phyloP scores from a whole-genome alignment of 2,329 filamentous ascomycete species.

The Zasmidium citrigriseum region DNA sequence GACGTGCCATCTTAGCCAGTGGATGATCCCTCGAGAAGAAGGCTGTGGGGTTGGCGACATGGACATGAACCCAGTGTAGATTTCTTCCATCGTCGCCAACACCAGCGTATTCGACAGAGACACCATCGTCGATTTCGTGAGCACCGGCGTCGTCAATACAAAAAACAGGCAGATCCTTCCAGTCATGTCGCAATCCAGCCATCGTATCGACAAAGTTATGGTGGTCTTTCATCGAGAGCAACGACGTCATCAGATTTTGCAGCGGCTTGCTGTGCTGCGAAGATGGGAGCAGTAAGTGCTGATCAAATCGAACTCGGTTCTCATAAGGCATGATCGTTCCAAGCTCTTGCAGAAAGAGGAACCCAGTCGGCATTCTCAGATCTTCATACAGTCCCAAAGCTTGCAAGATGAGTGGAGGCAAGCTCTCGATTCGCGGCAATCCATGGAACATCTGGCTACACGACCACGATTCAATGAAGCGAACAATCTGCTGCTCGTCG shows the following conservation, averaged over 20 bases:
- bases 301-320: constrained; percentile 63
- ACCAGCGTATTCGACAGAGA: constrained; percentile 63
- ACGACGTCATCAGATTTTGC: constrained; percentile 41
- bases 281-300: constrained; percentile 54
- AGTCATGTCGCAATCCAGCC: constrained; percentile 59
- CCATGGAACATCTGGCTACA: constrained; percentile 56
- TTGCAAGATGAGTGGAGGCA: constrained; percentile 66
- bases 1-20: constrained; percentile 62
- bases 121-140: constrained; percentile 74
- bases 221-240: constrained; percentile 30
- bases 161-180: constrained; percentile 62
- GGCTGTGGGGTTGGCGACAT: constrained; percentile 77
- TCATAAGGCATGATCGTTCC: constrained; percentile 72
- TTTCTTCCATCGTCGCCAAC: constrained; percentile 30
- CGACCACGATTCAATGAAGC: constrained; percentile 71
- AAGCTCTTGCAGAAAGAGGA: constrained; percentile 74
- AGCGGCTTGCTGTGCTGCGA: constrained; percentile 47
- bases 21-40: constrained; percentile 61
- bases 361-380: constrained; percentile 44
- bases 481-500: constrained; percentile 59
- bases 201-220: constrained; percentile 55
- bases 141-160: constrained; percentile 71
- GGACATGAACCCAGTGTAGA: constrained; percentile 76
- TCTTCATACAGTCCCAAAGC: constrained; percentile 61
- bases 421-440: constrained; percentile 57